Evolutionary conservation across 75 land plant genomes (phyloP).

Genomic region (Adiantum capillusveneris): DNA sequence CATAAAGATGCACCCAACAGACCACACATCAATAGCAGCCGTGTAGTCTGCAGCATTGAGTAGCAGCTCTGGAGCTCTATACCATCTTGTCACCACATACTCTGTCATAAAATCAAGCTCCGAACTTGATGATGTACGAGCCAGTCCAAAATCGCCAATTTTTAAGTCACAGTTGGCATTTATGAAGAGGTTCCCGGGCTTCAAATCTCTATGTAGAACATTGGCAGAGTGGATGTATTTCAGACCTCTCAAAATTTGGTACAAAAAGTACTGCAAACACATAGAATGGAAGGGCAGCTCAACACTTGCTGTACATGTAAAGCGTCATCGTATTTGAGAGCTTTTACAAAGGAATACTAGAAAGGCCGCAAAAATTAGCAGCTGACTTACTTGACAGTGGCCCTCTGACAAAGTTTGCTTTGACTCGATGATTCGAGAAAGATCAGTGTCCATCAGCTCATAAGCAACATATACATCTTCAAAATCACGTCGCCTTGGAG

Average conservation of each 20-base stretch:
- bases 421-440: conserved; percentile 30
- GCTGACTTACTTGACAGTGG: conserved; percentile 17
- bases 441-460: conserved; percentile 41
- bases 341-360: background rate
- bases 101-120: conserved; percentile 92
- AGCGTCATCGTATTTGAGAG: background rate
- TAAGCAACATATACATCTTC: conserved; percentile 45
- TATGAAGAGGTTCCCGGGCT: conserved; percentile 88
- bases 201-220: conserved; percentile 77
- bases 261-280: conserved; percentile 62
- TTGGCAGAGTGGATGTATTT: conserved; percentile 88
- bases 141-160: conserved; percentile 95
- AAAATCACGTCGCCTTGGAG: conserved; percentile 14
- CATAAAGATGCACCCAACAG: conserved; percentile 95
- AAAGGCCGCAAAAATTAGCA: background rate
- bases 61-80: conserved; percentile 89
- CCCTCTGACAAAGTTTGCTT: conserved; percentile 35
- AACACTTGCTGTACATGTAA: conserved; percentile 1
- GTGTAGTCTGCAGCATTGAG: conserved; percentile 85
- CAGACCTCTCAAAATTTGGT: conserved; percentile 77
- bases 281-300: background rate
- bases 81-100: conserved; percentile 98
- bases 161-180: conserved; percentile 96
- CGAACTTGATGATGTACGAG: conserved; percentile 56
- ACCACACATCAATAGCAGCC: conserved; percentile 97